These are phyloP conservation scores for Podospora pseudocomata DNA, from an alignment of 495 filamentous ascomycete species.

Conservation along the genomic window DNA sequence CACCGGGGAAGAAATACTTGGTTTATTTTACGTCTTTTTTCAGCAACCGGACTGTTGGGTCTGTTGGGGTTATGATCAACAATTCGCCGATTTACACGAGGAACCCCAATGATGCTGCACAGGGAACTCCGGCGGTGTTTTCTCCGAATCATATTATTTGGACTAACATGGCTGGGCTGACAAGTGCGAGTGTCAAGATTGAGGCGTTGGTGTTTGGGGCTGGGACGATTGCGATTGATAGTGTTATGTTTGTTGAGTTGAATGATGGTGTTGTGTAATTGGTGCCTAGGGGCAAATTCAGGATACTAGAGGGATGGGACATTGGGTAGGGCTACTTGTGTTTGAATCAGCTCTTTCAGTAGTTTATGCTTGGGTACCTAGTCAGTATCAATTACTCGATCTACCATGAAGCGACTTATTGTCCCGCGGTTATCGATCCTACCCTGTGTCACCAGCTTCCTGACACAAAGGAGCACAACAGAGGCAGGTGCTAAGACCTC, in stretches of 20 bases:
- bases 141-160: not conserved
- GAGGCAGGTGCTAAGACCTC: no score
- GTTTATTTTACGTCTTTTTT: constrained; percentile 11
- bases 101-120: not conserved
- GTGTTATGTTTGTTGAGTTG: not conserved
- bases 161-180: not conserved
- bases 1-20: not conserved
- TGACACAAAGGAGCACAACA: no score
- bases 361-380: no score
- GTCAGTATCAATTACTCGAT: no score
- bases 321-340: no score
- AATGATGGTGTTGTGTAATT: not conserved
- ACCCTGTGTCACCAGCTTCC: no score
- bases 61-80: constrained; percentile 16
- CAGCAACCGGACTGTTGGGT: not conserved
- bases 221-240: not conserved
- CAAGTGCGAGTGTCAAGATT: not conserved
- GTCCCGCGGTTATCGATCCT: no score
- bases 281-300: no score
- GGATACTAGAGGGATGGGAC: no score
- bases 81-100: constrained; percentile 9
- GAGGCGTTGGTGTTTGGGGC: not conserved
- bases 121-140: not conserved
- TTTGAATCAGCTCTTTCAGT: no score
- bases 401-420: no score